These are phyloP conservation scores for Hyphopichia khmerensis DNA, from an alignment of 1,139 yeast species.

Conservation along the genomic window DNA sequence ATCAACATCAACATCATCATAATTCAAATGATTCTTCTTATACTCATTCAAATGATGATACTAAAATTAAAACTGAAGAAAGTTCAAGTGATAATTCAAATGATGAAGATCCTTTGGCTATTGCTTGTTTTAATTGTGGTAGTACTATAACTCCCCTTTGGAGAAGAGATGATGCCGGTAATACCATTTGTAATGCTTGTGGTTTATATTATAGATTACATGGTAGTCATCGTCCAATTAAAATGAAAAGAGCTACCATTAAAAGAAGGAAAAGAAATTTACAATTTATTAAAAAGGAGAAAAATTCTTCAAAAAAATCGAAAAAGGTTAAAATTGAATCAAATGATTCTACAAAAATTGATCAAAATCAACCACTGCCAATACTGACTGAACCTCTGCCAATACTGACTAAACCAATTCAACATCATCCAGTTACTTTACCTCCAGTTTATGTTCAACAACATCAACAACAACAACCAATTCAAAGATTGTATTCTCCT, in stretches of 20 bases:
- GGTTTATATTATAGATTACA: constrained; percentile 78
- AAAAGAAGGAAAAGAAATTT: constrained; percentile 66
- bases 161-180: constrained; percentile 80
- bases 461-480: no score
- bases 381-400: no score
- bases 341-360: no score
- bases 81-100: background rate
- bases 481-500: no score
- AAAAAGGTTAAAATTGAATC: background rate
- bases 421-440: background rate
- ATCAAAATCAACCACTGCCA: no score
- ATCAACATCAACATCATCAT: no score
- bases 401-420: no score
- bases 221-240: constrained; percentile 75
- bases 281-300: constrained; percentile 4
- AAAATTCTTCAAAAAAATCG: background rate
- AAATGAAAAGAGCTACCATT: constrained; percentile 70
- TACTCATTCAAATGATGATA: background rate
- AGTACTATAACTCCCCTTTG: constrained; percentile 86
- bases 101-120: constrained; percentile 43
- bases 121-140: constrained; percentile 79
- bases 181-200: constrained; percentile 86
- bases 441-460: background rate
- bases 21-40: constrained; percentile 1
- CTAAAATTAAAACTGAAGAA: background rate